Evolutionary conservation across 2,329 filamentous ascomycete species (phyloP).

Genomic region (Sphaerulina populicola): DNA sequence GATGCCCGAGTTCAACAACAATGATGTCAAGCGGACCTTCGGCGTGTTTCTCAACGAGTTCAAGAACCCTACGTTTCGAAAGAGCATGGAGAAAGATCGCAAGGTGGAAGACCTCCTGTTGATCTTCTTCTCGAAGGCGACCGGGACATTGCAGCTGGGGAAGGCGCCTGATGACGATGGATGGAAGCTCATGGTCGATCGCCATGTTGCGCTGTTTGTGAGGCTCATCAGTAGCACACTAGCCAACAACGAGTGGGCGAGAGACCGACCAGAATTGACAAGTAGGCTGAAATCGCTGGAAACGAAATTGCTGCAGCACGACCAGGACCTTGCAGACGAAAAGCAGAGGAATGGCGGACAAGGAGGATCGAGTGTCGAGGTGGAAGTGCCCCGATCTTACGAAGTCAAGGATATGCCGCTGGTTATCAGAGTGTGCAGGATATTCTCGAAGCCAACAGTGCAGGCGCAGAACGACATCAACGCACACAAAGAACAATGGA

Average conservation of each 20-base stretch:
- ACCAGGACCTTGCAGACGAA: constrained; percentile 71
- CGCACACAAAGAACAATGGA: constrained; percentile 72
- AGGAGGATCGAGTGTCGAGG: constrained; percentile 64
- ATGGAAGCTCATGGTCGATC: constrained; percentile 86
- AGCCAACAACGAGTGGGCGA: constrained; percentile 74
- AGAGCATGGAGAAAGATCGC: constrained; percentile 86
- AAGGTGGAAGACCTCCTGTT: constrained; percentile 86
- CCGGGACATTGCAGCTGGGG: constrained; percentile 76
- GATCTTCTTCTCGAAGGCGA: constrained; percentile 93
- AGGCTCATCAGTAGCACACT: constrained; percentile 73
- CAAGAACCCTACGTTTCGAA: constrained; percentile 79
- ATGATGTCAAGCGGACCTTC: constrained; percentile 86
- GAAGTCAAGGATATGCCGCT: constrained; percentile 96
- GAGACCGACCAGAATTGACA: constrained; percentile 76
- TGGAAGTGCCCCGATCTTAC: constrained; percentile 73
- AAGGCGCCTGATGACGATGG: constrained; percentile 70
- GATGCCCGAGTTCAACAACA: constrained; percentile 80
- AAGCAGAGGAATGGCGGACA: constrained; percentile 49
- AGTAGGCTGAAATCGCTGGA: constrained; percentile 72
- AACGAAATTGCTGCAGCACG: constrained; percentile 86
- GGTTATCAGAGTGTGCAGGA: constrained; percentile 74
- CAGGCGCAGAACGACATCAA: constrained; percentile 85
- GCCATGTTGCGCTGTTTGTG: constrained; percentile 90
- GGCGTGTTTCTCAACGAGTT: constrained; percentile 89
- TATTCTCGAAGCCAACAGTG: constrained; percentile 71